These are phyloP conservation scores for Phialophora tarda DNA, from an alignment of 2,329 filamentous ascomycete genomes.

Conservation along the genomic window DNA sequence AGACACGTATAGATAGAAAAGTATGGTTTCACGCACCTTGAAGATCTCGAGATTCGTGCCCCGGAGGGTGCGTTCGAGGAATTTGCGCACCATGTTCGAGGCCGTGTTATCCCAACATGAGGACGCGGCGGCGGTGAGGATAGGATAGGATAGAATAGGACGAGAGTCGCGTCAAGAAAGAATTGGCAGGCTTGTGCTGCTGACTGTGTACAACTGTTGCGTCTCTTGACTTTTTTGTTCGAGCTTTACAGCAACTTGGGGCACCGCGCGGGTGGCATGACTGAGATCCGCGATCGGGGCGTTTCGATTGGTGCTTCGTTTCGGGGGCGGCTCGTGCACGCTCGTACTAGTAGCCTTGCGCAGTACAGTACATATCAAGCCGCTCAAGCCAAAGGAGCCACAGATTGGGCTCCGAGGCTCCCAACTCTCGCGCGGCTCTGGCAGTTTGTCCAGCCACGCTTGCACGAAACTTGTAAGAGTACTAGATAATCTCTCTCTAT, in stretches of 20 bases:
- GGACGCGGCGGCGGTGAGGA: too few species aligned
- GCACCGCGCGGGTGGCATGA: slow-evolving; percentile 2
- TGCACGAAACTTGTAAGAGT: too few species aligned
- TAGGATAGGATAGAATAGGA: neutral
- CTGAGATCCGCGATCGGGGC: slow-evolving; percentile 4
- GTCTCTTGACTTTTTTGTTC: too few species aligned
- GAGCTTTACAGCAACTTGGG: neutral
- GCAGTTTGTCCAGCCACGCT: too few species aligned
- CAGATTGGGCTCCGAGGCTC: too few species aligned
- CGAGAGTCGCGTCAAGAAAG: neutral
- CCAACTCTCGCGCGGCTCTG: too few species aligned
- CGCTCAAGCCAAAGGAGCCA: too few species aligned
- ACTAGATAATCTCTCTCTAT: too few species aligned
- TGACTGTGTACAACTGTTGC: too few species aligned
- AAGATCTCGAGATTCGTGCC: slow-evolving; percentile 92
- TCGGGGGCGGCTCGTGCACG: neutral
- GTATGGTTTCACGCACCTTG: slow-evolving; percentile 66
- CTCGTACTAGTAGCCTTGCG: too few species aligned
- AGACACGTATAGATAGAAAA: neutral
- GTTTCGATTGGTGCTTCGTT: slow-evolving; percentile 2
- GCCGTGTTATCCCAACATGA: neutral
- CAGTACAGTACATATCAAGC: too few species aligned
- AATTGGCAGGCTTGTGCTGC: neutral
- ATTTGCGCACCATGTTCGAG: slow-evolving; percentile 41
- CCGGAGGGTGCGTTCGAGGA: slow-evolving; percentile 64